These are phyloP conservation scores for Rhododendron molle DNA, from an alignment of 148 eudicot genomes.

Conservation along the genomic window DNA sequence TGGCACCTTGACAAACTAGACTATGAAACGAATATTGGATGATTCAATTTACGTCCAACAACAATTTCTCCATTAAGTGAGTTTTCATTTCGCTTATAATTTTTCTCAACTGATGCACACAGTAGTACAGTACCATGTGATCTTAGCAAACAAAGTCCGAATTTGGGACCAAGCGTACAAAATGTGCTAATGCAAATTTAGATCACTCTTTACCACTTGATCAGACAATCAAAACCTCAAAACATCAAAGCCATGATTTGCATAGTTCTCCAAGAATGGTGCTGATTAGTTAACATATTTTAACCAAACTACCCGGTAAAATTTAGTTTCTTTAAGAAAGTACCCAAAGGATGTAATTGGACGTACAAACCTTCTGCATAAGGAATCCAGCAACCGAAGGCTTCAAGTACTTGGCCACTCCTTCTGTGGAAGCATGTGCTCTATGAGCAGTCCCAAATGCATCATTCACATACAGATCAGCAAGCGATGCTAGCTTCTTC, in stretches of 20 bases:
- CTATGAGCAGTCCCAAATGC: conserved; percentile 84
- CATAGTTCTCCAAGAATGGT: neutral
- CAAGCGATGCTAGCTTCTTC: conserved; percentile 74
- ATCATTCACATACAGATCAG: conserved; percentile 86
- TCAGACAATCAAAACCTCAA: neutral
- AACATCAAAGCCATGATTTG: neutral
- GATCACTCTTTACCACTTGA: neutral
- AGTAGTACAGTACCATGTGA: neutral
- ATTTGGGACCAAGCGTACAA: neutral
- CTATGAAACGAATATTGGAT: neutral
- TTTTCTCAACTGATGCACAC: neutral
- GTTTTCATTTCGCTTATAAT: neutral
- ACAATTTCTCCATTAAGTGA: neutral
- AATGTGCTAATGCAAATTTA: neutral
- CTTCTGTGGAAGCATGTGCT: conserved; percentile 86
- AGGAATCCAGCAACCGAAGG: conserved; percentile 89
- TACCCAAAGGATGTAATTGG: neutral
- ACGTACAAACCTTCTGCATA: conserved; percentile 68
- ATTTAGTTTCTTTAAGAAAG: neutral
- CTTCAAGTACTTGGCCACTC: conserved; percentile 72
- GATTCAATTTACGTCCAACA: neutral
- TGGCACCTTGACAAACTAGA: conserved; percentile 4
- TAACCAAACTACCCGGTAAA: neutral
- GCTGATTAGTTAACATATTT: neutral
- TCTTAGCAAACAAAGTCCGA: neutral